Evolutionary conservation across 148 eudicot genomes (phyloP), one percentile per base, ranked within the genome.

Genomic region (Chenopodium suecicum): DNA sequence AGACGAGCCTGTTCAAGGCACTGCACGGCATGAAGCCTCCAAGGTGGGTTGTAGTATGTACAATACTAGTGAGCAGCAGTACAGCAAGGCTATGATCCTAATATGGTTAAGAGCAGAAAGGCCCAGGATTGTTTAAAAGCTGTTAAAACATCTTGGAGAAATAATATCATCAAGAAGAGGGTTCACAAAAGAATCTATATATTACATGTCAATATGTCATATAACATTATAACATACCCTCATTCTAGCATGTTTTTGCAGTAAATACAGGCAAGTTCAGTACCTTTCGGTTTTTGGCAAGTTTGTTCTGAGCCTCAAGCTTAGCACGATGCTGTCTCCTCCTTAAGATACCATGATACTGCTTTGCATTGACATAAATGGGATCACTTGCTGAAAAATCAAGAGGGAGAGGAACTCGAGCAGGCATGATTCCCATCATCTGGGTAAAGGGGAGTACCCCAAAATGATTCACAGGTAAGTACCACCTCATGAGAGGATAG

Each of bases 221-320:
- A 13, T 10, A 13, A 2, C 16, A 31, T 76, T 54, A 13, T 10
- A 13, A 2, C 16, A 31, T 76, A 76, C 79, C 60, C 22, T 25
- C 22, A 41, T 63, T 65, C 41, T 4, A 41, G 22, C 29, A 60
- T 19, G 72, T 50, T 56, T 2, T 34, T 29, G 12, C 58, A 48
- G 16, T 47, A 65, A 47, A n/a, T 23, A 58, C 6, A 50, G 13
- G 7, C 12, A 50, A 74, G 19, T 72, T 23, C n/a, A 74, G 60
- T 88, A 92, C 98, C 96, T 91, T 94, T 73, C 93, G 86, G 32
- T 80, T 76, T 81, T 86, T 92, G 34, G 82, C 74, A 54, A 88
- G 79, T 83, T 94, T 92, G 77, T 90, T 94, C 67, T 88, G 93
- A 86, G 93, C 96, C 84, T 91, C 94, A 10, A 92, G 97, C 90